Evolutionary conservation across 2,329 filamentous ascomycete genomes (phyloP).

Genomic region (Ophiostoma ips): DNA sequence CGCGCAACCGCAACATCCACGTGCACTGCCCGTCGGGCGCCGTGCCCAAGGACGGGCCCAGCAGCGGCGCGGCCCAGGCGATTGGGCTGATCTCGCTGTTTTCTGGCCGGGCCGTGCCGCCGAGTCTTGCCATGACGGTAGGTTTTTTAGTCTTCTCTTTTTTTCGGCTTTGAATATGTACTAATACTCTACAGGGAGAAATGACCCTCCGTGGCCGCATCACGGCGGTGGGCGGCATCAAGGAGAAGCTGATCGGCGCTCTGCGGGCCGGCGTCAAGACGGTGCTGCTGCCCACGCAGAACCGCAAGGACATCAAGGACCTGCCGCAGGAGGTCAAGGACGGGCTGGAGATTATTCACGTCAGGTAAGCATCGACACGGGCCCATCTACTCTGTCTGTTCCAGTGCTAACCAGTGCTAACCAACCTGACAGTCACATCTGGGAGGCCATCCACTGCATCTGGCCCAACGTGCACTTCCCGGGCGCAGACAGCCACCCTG

Average conservation of each 20-base stretch:
- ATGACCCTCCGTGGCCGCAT: slow-evolving; percentile 76
- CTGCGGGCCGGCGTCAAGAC: slow-evolving; percentile 88
- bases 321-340: slow-evolving; percentile 79
- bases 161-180: slow-evolving; percentile 10
- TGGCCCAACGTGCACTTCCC: slow-evolving; percentile 89
- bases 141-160: slow-evolving; percentile 17
- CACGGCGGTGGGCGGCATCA: slow-evolving; percentile 91
- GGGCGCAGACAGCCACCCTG: slow-evolving; percentile 49
- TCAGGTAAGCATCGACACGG: slow-evolving; percentile 47
- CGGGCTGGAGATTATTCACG: slow-evolving; percentile 77
- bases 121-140: slow-evolving; percentile 82
- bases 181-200: slow-evolving; percentile 35
- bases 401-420: slow-evolving; percentile 10
- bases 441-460: slow-evolving; percentile 80
- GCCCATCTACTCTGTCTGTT: slow-evolving; percentile 4
- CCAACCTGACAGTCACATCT: slow-evolving; percentile 54
- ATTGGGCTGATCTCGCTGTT: slow-evolving; percentile 88
- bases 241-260: slow-evolving; percentile 95
- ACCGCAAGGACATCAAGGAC: slow-evolving; percentile 85
- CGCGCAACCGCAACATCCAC: slow-evolving; percentile 88
- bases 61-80: slow-evolving; percentile 84
- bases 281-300: slow-evolving; percentile 74
- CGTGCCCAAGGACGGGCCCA: slow-evolving; percentile 83
- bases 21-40: slow-evolving; percentile 92
- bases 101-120: slow-evolving; percentile 69